Percentiles rank a stretch among this genome's conserved stretches.
Conservation (phyloP, 768 basidiomycete genomes). For the Candolleomyces efflorescens region DNA sequence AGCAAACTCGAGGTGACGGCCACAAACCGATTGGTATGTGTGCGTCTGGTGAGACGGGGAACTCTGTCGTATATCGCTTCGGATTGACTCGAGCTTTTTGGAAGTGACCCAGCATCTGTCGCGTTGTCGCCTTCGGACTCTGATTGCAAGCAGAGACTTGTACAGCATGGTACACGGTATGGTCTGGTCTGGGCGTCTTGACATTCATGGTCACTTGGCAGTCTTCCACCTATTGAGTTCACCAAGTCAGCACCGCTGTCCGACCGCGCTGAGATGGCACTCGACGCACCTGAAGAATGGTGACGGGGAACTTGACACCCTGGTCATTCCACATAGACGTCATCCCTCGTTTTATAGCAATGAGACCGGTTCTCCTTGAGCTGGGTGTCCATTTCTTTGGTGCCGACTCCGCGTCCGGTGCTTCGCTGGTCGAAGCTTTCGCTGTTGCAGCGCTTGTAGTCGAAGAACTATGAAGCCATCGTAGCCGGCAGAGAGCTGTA, state of each 20-base stretch:
- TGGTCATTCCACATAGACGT: slow-evolving; percentile 88
- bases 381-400: slow-evolving; percentile 75
- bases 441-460: slow-evolving; percentile 24
- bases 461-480: slow-evolving; percentile 42
- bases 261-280: background rate
- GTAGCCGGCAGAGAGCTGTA: slow-evolving; percentile 24
- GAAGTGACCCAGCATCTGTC: slow-evolving; percentile 89
- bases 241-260: background rate
- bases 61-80: slow-evolving; percentile 85
- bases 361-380: slow-evolving; percentile 85
- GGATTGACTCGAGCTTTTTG: slow-evolving; percentile 73
- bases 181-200: slow-evolving; percentile 55
- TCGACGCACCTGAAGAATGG: slow-evolving; percentile 80
- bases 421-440: slow-evolving; percentile 20
- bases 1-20: background rate
- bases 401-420: slow-evolving; percentile 15
- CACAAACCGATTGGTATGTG: slow-evolving; percentile 81
- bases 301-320: slow-evolving; percentile 85
- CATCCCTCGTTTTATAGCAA: slow-evolving; percentile 97
- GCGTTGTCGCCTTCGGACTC: slow-evolving; percentile 64
- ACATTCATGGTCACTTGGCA: slow-evolving; percentile 87
- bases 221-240: slow-evolving; percentile 61
- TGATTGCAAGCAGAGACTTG: slow-evolving; percentile 86
- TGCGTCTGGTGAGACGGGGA: slow-evolving; percentile 84
- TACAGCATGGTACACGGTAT: slow-evolving; percentile 83